phyloP scores from a whole-genome alignment of 129 eudicot species.

The Artemisia argyi region DNA sequence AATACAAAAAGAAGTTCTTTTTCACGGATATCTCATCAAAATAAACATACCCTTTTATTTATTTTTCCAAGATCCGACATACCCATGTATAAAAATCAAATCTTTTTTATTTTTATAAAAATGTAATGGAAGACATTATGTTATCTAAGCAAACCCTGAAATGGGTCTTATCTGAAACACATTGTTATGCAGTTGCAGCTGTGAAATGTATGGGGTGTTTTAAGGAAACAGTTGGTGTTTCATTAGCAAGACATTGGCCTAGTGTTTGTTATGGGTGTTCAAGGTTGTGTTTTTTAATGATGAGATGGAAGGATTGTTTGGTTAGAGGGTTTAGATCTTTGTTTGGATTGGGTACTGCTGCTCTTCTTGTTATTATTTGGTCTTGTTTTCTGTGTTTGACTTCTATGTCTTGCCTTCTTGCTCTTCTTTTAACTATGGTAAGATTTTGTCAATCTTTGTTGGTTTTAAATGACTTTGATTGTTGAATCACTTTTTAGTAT shows the following conservation, averaged over 20 bases:
- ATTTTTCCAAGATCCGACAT: conserved; percentile 36
- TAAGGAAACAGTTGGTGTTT: conserved; percentile 56
- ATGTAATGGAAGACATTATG: conserved; percentile 82
- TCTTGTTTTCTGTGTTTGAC: conserved; percentile 92
- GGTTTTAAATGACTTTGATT: too few species aligned
- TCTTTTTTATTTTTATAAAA: background rate
- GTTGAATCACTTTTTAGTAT: too few species aligned
- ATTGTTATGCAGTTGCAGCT: conserved; percentile 38
- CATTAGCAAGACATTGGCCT: conserved; percentile 83
- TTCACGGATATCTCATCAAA: conserved; percentile 14
- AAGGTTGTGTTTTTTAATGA: conserved; percentile 43
- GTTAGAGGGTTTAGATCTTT: conserved; percentile 64
- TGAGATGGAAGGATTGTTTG: conserved; percentile 63
- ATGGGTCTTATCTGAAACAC: conserved; percentile 73
- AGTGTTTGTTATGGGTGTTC: conserved; percentile 68
- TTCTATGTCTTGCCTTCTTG: conserved; percentile 74
- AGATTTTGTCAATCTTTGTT: too few species aligned
- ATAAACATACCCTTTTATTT: conserved; percentile 8
- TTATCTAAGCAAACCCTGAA: conserved; percentile 72
- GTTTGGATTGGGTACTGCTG: conserved; percentile 63
- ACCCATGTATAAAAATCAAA: conserved; percentile 12
- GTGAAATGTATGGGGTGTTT: conserved; percentile 34
- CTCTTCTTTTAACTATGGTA: conserved; percentile 85
- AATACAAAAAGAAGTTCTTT: too few species aligned
- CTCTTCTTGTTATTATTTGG: conserved; percentile 89